Evolutionary conservation across 257 asterid genomes (phyloP), one percentile per base, ranked within the genome.

Genomic region (Solanum pennellii): DNA sequence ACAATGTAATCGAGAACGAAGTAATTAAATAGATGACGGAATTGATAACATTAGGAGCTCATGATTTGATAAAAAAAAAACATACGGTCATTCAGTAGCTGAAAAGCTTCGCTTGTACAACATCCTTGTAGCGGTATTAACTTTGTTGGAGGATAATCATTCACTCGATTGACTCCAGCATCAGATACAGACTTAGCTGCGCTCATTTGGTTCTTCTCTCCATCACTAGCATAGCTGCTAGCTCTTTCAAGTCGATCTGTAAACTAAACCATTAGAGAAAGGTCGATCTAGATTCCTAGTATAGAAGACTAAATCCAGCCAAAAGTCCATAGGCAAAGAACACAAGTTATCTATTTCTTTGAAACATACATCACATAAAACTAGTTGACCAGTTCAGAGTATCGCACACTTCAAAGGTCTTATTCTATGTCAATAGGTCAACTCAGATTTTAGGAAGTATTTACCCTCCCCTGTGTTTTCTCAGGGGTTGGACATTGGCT

Each of bases 241-340:
- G 93, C 93, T 87, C 97, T 91, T 88, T 95, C 98, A 47, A 93
- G 92, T 83, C 98, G 93, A 89, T 94, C 98, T 94, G 92, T 91
- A 91, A 52, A 86, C 86, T 86, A 83, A 87, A 60, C 68, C 52
- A 88, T 86, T 45, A 88, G 88, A 49, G 20, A 85, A 68, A 23
- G 68, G 33, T 18, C 14, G 33, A 86, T 52, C 83, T 8, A 6
- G 71, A 82, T 49, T 82, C 16, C 71, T 52, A 49, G 31, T 29
- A 49, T 82, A 49, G 29, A 82, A 82, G 69, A 82, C 44, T 10
- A 47, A 49, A 49, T 82, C 44, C 44, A 82, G 44, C 20, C 18
- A 47, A 47, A 47, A 12, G 49, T 45, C 18, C 84, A 27, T 9
- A 29, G 4, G 68, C 84, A 18, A 47, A 79, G 84, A 27, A 47